A percentile compares a stretch with the other conserved stretches of the same genome.
phyloP scores from a whole-genome alignment of 2,329 filamentous ascomycete species.

The Elsinoe arachidis region DNA sequence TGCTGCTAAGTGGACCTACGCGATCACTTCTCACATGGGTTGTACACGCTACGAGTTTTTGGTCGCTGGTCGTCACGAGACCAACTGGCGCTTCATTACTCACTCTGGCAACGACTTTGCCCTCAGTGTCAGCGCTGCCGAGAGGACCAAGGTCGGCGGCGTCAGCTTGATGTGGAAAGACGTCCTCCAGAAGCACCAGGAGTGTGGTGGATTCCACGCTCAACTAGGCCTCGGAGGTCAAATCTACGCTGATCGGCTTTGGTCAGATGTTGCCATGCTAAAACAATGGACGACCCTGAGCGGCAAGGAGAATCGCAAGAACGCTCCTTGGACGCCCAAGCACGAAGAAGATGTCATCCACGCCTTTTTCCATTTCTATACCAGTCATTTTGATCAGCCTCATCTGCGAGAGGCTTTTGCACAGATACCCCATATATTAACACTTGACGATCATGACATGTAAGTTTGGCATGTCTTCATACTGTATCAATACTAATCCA shows the following conservation, averaged over 20 bases:
- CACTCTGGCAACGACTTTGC: slow-evolving; percentile 97
- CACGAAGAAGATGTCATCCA: slow-evolving; percentile 94
- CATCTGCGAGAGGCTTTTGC: slow-evolving; percentile 92
- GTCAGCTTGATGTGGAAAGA: slow-evolving; percentile 98
- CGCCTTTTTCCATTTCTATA: slow-evolving; percentile 98
- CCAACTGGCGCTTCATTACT: slow-evolving; percentile 89
- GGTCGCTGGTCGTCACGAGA: slow-evolving; percentile 81
- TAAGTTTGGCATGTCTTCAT: slow-evolving; percentile 44
- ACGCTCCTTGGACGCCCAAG: slow-evolving; percentile 80
- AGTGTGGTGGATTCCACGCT: slow-evolving; percentile 90
- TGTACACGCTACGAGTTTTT: slow-evolving; percentile 98
- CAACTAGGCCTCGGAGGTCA: slow-evolving; percentile 89
- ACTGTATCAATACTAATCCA: slow-evolving; percentile 14
- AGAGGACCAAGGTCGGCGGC: slow-evolving; percentile 76
- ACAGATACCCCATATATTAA: slow-evolving; percentile 87
- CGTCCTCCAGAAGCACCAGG: slow-evolving; percentile 91
- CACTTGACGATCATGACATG: slow-evolving; percentile 97
- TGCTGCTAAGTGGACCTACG: slow-evolving; percentile 89
- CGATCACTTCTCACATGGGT: slow-evolving; percentile 89
- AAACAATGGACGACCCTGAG: slow-evolving; percentile 93
- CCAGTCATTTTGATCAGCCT: slow-evolving; percentile 94
- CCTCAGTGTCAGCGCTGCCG: slow-evolving; percentile 74
- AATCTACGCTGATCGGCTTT: slow-evolving; percentile 88
- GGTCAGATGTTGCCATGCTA: slow-evolving; percentile 88
- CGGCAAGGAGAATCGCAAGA: slow-evolving; percentile 87